Evolutionary conservation across 441 rosid genomes (phyloP), one percentile per base, ranked within the genome.

Genomic region (Lepidium campestre): DNA sequence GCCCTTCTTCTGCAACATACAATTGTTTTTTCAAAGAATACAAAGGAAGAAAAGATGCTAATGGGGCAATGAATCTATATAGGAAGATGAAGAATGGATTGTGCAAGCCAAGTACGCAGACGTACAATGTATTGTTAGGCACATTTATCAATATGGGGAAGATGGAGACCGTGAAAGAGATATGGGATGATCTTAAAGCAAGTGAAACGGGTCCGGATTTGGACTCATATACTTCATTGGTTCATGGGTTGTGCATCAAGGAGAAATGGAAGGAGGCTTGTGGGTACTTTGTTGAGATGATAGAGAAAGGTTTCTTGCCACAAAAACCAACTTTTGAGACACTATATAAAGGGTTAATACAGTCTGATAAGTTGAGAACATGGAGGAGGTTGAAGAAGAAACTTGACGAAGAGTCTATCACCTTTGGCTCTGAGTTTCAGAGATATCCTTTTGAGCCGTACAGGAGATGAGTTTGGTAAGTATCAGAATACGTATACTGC

Each of bases 311-410:
- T 23, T 75, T 83, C 58, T 93, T 93, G 63, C 97, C 99, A 15
- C 95, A 89, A 23, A 89, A 85, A 76, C 70, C 79, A 36, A 91
- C 97, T 18, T 89, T 91, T 63, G 96, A 93, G 84, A 91, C 82
- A 1, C 80, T 93, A 2, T 91, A 89, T 66, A 80, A 36, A 71
- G 96, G 97, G 11, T 74, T 93, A 37, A 89, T 89, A 69, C 99
- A 93, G 52, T 86, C 97, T 46, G 80, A 85, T 75, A 91, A 82
- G 91, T 37, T 91, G 79, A 89, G 88, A 73, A 93, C 92, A 25
- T 91, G 99, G 96, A 87, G 96, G 74, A 85, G 96, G 70, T 76
- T 93, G 83, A 89, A 91, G 85, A 89, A 82, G 81, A 91, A 78
- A 79, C 92, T 93, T 3, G 91, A 93, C 32, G 83, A 87, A 59